Evolutionary conservation across 805 yeast species (phyloP).

Genomic region (Candida argentea): DNA sequence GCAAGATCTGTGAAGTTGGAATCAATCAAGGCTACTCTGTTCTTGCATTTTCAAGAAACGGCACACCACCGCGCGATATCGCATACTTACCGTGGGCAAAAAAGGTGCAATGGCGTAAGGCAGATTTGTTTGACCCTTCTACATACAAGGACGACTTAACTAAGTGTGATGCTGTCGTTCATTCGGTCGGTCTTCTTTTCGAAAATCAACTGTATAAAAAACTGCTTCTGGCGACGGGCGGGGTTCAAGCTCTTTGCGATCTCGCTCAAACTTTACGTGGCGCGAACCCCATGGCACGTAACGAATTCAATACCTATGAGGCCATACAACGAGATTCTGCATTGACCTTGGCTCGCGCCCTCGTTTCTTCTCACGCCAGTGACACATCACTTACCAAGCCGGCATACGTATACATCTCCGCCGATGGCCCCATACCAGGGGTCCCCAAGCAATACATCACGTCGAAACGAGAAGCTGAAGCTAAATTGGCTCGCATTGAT

Average conservation of each 20-base stretch:
- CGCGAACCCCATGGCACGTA: slow-evolving; percentile 52
- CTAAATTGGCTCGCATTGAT: slow-evolving; percentile 35
- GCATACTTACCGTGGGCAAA: slow-evolving; percentile 41
- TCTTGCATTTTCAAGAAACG: slow-evolving; percentile 59
- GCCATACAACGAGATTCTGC: slow-evolving; percentile 66
- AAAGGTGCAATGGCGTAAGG: slow-evolving; percentile 56
- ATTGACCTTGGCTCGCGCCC: slow-evolving; percentile 47
- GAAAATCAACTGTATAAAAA: slow-evolving; percentile 64
- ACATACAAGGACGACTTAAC: slow-evolving; percentile 40
- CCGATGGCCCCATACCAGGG: slow-evolving; percentile 61
- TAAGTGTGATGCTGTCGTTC: slow-evolving; percentile 61
- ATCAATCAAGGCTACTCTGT: slow-evolving; percentile 55
- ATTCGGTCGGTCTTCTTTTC: slow-evolving; percentile 67
- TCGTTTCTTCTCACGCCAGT: slow-evolving; percentile 33
- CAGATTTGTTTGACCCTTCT: slow-evolving; percentile 56
- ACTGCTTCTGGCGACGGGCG: slow-evolving; percentile 32
- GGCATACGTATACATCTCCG: slow-evolving; percentile 65
- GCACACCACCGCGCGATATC: slow-evolving; percentile 25
- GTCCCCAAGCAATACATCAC: slow-evolving; percentile 63
- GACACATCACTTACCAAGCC: slow-evolving; percentile 6
- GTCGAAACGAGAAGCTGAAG: slow-evolving; percentile 73
- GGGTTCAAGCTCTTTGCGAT: slow-evolving; percentile 13
- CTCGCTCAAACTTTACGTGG: slow-evolving; percentile 32
- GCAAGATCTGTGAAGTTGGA: slow-evolving; percentile 58
- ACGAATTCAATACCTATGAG: slow-evolving; percentile 41